A percentile compares a stretch with the other conserved stretches of the same genome.
These are phyloP conservation scores for Botrytis fabae DNA, from an alignment of 2,329 filamentous ascomycete species.

Conservation along the genomic window DNA sequence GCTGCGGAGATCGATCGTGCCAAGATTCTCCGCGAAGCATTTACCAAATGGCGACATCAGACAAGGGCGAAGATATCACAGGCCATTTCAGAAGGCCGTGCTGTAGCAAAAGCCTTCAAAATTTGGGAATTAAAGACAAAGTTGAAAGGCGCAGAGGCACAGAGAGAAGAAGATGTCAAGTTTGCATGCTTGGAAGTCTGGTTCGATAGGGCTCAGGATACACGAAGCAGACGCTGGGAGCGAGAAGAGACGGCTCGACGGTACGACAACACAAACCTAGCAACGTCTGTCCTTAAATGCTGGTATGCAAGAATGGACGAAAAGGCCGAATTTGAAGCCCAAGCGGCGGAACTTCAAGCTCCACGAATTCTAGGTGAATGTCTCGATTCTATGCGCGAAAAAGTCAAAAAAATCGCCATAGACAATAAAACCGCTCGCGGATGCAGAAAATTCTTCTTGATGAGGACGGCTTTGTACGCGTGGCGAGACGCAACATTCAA, in stretches of 20 bases:
- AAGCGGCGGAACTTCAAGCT: slow-evolving; percentile 30
- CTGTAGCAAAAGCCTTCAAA: slow-evolving; percentile 57
- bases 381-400: slow-evolving; percentile 32
- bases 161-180: slow-evolving; percentile 45
- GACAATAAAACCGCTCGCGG: slow-evolving; percentile 34
- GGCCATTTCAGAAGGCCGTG: slow-evolving; percentile 54
- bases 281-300: slow-evolving; percentile 30
- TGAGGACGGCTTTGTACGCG: slow-evolving; percentile 34
- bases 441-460: slow-evolving; percentile 39
- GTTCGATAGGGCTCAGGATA: slow-evolving; percentile 43
- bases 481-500: slow-evolving; percentile 38
- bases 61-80: slow-evolving; percentile 55
- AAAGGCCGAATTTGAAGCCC: slow-evolving; percentile 30
- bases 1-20: slow-evolving; percentile 52
- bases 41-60: slow-evolving; percentile 62
- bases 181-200: slow-evolving; percentile 44
- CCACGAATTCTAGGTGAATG: slow-evolving; percentile 30
- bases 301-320: slow-evolving; percentile 34
- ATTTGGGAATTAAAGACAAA: slow-evolving; percentile 59
- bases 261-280: slow-evolving; percentile 32
- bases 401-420: slow-evolving; percentile 30
- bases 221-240: slow-evolving; percentile 31
- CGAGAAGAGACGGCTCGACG: slow-evolving; percentile 34
- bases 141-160: slow-evolving; percentile 38
- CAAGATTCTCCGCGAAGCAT: slow-evolving; percentile 56